Evolutionary conservation across 768 basidiomycete genomes (phyloP).

Genomic region (Psilocybe tampanensis): DNA sequence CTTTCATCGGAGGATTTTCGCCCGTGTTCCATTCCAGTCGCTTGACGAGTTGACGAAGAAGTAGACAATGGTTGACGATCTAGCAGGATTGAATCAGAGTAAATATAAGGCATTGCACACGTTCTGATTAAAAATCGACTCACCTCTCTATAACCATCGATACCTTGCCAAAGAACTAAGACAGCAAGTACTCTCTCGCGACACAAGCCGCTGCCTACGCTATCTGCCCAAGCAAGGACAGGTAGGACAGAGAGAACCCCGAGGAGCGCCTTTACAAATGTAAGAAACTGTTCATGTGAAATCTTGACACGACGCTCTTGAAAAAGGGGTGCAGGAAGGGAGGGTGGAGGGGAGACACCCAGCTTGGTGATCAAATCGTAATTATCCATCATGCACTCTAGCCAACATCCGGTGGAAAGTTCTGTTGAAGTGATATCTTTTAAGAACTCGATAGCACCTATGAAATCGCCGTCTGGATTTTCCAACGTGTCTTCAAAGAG

Average conservation of each 20-base stretch:
- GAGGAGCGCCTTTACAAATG: constrained; percentile 65
- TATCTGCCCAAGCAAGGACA: constrained; percentile 82
- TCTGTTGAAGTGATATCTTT: constrained; percentile 68
- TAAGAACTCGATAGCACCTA: constrained; percentile 49
- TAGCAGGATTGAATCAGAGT: constrained; percentile 27
- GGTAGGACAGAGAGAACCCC: constrained; percentile 70
- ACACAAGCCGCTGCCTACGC: constrained; percentile 64
- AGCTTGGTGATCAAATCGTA: constrained; percentile 51
- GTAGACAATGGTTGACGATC: constrained; percentile 76
- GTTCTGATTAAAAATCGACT: constrained; percentile 8
- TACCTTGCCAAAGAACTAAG: constrained; percentile 64
- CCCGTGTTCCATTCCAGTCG: constrained; percentile 75
- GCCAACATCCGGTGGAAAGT: constrained; percentile 70
- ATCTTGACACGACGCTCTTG: constrained; percentile 26
- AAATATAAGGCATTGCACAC: neutral
- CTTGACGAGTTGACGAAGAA: constrained; percentile 71
- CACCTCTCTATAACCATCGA: constrained; percentile 77
- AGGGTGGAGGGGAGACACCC: constrained; percentile 35
- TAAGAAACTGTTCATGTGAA: constrained; percentile 60
- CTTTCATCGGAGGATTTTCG: constrained; percentile 60
- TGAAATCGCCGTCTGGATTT: constrained; percentile 54
- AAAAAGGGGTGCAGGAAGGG: constrained; percentile 44
- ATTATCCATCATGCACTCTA: constrained; percentile 68
- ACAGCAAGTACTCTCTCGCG: constrained; percentile 66
- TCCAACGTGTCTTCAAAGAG: constrained; percentile 62